Percentiles rank a stretch among this genome's conserved stretches.
Conservation (phyloP, 495 filamentous ascomycete species). For the Penicillium coprophilum region DNA sequence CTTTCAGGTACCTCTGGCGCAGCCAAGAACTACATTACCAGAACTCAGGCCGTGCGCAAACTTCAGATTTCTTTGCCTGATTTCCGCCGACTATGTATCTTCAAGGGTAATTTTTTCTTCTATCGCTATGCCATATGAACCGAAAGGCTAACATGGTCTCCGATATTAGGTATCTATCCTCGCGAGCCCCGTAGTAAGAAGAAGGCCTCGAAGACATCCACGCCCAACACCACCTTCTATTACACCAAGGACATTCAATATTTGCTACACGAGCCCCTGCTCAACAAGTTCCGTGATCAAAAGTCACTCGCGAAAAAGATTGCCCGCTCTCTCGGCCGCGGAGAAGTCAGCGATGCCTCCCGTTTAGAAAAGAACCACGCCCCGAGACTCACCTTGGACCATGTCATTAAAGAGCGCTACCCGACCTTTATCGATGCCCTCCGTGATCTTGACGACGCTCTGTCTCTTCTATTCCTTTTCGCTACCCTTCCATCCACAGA, state of each 20-base stretch:
- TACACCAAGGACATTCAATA: conserved; percentile 99
- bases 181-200: conserved; percentile 95
- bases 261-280: conserved; percentile 92
- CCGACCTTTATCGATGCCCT: conserved; percentile 95
- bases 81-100: conserved; percentile 97
- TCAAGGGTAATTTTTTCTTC: conserved; percentile 64
- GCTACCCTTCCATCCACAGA: conserved; percentile 89
- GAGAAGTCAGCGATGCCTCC: conserved; percentile 82
- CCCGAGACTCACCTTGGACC: conserved; percentile 84
- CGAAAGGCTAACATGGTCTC: conserved; percentile 15
- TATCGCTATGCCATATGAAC: neutral
- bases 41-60: conserved; percentile 94
- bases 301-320: conserved; percentile 97
- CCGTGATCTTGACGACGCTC: conserved; percentile 91
- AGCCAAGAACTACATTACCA: conserved; percentile 97
- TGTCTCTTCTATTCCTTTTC: conserved; percentile 96
- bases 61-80: conserved; percentile 95
- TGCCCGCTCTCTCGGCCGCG: conserved; percentile 80
- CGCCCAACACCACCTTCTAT: conserved; percentile 92
- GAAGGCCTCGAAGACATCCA: conserved; percentile 89
- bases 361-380: conserved; percentile 81
- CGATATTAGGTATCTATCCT: conserved; percentile 77
- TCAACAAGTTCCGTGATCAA: conserved; percentile 94
- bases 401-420: conserved; percentile 97
- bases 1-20: conserved; percentile 74